Percentiles rank a stretch among this genome's conserved stretches.
These are phyloP conservation scores for Trichoderma pleuroti DNA, from an alignment of 2,329 filamentous ascomycete species.

Conservation along the genomic window DNA sequence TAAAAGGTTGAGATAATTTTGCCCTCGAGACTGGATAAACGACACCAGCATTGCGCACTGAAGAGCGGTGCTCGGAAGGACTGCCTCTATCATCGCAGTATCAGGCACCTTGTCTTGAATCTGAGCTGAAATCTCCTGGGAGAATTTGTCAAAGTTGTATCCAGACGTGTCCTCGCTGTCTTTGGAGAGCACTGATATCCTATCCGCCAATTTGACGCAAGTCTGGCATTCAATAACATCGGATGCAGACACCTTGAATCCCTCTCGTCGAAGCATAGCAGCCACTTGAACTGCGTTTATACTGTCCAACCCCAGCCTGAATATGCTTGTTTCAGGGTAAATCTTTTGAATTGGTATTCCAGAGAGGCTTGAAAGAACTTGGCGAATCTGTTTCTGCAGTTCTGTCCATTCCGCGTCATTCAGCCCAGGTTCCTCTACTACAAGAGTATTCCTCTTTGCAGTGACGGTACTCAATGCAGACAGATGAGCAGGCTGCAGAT, in stretches of 20 bases:
- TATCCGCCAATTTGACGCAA: conserved; percentile 38
- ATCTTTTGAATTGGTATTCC: conserved; percentile 50
- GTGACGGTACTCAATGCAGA: conserved; percentile 25
- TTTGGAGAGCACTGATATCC: conserved; percentile 23
- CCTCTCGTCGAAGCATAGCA: conserved; percentile 57
- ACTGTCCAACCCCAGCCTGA: conserved; percentile 85
- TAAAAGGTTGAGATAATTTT: conserved; percentile 73
- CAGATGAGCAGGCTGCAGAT: conserved; percentile 25
- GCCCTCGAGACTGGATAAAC: conserved; percentile 63
- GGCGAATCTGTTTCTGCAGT: conserved; percentile 51
- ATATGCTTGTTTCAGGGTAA: conserved; percentile 65
- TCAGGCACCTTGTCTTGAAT: conserved; percentile 25
- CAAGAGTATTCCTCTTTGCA: conserved; percentile 24
- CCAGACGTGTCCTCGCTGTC: not conserved
- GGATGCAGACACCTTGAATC: conserved; percentile 58
- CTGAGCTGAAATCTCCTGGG: conserved; percentile 29
- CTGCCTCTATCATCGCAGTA: conserved; percentile 45
- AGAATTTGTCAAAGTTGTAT: conserved; percentile 43
- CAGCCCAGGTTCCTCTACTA: not conserved
- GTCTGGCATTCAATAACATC: conserved; percentile 68
- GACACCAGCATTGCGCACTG: conserved; percentile 78
- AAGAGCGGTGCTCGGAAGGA: conserved; percentile 75
- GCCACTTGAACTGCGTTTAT: conserved; percentile 83
- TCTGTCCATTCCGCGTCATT: conserved; percentile 43
- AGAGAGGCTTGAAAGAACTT: conserved; percentile 58